Evolutionary conservation across 345 rosid genomes (phyloP).

Genomic region (Chamaenerion angustifolium): DNA sequence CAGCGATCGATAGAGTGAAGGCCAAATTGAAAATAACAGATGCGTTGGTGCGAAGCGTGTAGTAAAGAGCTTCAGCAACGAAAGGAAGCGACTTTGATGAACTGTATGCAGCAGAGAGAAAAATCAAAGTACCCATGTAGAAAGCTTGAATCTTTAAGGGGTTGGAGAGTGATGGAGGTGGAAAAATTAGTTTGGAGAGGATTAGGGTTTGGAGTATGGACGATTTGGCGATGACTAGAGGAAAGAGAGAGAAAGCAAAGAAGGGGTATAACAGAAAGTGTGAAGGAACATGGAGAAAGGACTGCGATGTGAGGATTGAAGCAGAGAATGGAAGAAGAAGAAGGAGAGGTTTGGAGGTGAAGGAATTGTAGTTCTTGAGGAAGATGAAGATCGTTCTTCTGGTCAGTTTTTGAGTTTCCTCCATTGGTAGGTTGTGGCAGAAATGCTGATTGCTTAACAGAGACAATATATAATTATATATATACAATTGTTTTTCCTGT

Average conservation of each 20-base stretch:
- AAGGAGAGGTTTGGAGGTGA: slow-evolving; percentile 17
- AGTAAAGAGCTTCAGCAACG: not conserved
- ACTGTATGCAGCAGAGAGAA: not conserved
- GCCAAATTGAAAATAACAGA: slow-evolving; percentile 19
- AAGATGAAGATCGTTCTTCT: slow-evolving; percentile 31
- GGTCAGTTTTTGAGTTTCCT: slow-evolving; percentile 16
- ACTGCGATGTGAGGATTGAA: slow-evolving; percentile 6
- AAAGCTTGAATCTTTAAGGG: too few species aligned
- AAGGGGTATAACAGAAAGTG: slow-evolving; percentile 11
- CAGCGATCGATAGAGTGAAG: slow-evolving; percentile 16
- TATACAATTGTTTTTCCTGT: too few species aligned
- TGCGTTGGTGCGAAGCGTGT: slow-evolving; percentile 7
- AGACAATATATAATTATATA: too few species aligned
- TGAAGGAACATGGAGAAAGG: slow-evolving; percentile 13
- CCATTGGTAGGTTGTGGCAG: slow-evolving; percentile 9
- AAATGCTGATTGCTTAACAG: too few species aligned
- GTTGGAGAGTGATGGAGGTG: too few species aligned
- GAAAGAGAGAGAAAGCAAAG: not conserved
- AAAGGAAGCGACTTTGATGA: not conserved
- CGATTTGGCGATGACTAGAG: too few species aligned
- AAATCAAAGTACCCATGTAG: too few species aligned
- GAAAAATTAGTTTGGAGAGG: too few species aligned
- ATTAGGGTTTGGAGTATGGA: too few species aligned
- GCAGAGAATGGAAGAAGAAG: slow-evolving; percentile 33
- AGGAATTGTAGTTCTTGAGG: slow-evolving; percentile 18